These are phyloP conservation scores for Apiospora sp. DNA, from an alignment of 2,329 filamentous ascomycete genomes.

Conservation along the genomic window DNA sequence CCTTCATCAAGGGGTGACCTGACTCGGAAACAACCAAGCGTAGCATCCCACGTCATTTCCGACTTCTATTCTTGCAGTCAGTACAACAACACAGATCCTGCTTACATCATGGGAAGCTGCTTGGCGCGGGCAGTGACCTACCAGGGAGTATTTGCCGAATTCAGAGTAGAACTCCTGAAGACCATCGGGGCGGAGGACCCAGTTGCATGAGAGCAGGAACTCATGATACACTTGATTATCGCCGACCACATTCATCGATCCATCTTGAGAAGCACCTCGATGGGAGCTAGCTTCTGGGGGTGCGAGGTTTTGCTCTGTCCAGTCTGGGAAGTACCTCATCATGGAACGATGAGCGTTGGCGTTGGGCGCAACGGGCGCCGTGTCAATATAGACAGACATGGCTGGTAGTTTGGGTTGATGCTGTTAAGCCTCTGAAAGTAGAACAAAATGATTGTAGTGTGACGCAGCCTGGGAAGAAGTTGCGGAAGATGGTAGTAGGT, in stretches of 20 bases:
- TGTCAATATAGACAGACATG: neutral
- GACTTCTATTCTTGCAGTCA: constrained; percentile 20
- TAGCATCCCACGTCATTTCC: constrained; percentile 24
- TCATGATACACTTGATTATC: constrained; percentile 1
- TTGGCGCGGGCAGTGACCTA: neutral
- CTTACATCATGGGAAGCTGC: too few species aligned
- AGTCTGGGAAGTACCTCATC: neutral
- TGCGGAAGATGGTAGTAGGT: neutral
- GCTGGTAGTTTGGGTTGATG: neutral
- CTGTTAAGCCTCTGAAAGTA: too few species aligned
- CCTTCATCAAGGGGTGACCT: constrained; percentile 14
- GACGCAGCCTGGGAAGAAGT: neutral
- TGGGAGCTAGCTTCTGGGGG: neutral
- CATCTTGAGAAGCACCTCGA: neutral
- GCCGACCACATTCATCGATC: neutral
- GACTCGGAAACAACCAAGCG: constrained; percentile 26
- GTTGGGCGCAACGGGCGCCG: neutral
- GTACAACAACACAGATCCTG: neutral
- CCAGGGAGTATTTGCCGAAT: constrained; percentile 4
- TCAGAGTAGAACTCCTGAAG: constrained; percentile 25
- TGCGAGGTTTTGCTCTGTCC: constrained; percentile 1
- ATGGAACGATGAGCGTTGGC: neutral
- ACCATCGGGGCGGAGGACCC: constrained; percentile 27
- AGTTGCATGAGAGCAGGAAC: constrained; percentile 26
- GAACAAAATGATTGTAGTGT: neutral